These are phyloP conservation scores for Candida coleopterorum DNA, from an alignment of 805 yeast genomes.

Conservation along the genomic window DNA sequence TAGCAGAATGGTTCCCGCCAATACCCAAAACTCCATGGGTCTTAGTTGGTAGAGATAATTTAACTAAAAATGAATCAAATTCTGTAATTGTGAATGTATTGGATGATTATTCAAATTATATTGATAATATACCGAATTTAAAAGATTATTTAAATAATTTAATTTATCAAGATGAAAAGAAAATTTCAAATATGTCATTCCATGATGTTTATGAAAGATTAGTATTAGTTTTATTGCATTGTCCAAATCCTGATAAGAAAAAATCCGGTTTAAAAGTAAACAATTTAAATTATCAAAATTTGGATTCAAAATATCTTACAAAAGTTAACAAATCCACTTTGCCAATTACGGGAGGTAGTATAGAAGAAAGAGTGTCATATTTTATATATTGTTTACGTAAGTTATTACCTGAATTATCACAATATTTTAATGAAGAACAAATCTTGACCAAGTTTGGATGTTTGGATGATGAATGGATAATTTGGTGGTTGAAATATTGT, in stretches of 20 bases:
- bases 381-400: constrained; percentile 61
- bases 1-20: constrained; percentile 88
- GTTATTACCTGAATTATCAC: constrained; percentile 69
- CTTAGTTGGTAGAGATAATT: constrained; percentile 47
- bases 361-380: constrained; percentile 62
- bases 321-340: constrained; percentile 33
- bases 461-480: constrained; percentile 80
- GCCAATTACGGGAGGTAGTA: constrained; percentile 57
- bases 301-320: constrained; percentile 6
- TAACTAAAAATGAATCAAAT: constrained; percentile 8
- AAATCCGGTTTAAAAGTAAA: constrained; percentile 1
- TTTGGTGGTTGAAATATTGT: constrained; percentile 93
- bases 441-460: constrained; percentile 51
- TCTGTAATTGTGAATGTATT: constrained; percentile 28
- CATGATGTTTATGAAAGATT: constrained; percentile 71
- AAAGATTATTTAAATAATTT: constrained; percentile 18
- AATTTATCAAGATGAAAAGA: constrained; percentile 24
- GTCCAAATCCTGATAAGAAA: constrained; percentile 47
- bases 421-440: constrained; percentile 76
- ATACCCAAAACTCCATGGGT: constrained; percentile 49
- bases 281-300: neutral
- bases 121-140: constrained; percentile 26
- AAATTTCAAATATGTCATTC: constrained; percentile 43
- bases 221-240: constrained; percentile 68
- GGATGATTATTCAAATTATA: constrained; percentile 36